Conservation (phyloP, 192 early-diverging fungal species). For the Backusella psychrophila region DNA sequence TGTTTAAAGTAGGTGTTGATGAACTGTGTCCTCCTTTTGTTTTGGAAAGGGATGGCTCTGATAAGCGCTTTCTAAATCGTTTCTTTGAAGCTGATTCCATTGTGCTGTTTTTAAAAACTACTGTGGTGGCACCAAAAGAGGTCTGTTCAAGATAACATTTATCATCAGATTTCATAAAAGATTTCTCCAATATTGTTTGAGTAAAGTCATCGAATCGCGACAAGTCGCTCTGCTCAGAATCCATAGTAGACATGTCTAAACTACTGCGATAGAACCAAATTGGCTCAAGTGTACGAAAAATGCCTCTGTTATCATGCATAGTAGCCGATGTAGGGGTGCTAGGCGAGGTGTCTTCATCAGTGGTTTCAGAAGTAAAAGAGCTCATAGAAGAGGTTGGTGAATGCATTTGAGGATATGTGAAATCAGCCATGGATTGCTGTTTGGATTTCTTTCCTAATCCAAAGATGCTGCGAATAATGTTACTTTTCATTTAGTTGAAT, state of each 20-base stretch:
- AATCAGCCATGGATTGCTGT: slow-evolving; percentile 1
- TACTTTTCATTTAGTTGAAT: background rate
- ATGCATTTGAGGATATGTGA: slow-evolving; percentile 1
- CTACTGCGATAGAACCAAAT: slow-evolving; percentile 12
- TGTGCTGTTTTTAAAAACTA: slow-evolving; percentile 1
- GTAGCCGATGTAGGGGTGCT: background rate
- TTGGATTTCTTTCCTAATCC: slow-evolving; percentile 1
- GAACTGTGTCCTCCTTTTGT: background rate
- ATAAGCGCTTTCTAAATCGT: background rate
- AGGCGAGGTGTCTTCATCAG: slow-evolving; percentile 9
- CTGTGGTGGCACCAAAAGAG: background rate
- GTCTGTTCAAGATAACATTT: background rate
- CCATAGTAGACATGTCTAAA: background rate
- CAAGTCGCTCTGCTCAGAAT: slow-evolving; percentile 3
- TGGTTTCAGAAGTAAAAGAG: slow-evolving; percentile 10
- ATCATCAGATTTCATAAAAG: background rate
- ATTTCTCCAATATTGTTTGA: background rate
- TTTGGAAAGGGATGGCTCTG: background rate
- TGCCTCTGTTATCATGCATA: slow-evolving; percentile 10
- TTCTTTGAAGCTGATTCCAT: background rate
- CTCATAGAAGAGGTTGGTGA: slow-evolving; percentile 18
- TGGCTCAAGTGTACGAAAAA: slow-evolving; percentile 25
- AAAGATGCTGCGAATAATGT: background rate
- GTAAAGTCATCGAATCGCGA: slow-evolving; percentile 8
- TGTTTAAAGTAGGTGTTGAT: background rate